Evolutionary conservation across 208 protist genomes (phyloP), one percentile per base, ranked within the genome.

Genomic region (Naegleria fowleri): DNA sequence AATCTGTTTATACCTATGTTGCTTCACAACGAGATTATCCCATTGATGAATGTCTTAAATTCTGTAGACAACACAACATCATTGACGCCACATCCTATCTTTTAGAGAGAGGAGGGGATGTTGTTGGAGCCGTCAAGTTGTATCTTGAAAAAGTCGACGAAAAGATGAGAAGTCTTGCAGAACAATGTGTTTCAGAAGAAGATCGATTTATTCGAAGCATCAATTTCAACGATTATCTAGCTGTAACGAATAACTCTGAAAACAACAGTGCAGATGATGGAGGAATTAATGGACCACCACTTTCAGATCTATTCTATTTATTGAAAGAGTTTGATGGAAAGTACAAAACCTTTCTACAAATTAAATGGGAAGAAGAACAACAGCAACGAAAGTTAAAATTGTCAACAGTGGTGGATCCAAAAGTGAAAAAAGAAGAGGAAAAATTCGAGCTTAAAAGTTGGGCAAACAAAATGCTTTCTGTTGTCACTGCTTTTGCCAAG

Each of bases 71-170:
- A 29, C 51, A 89, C 40, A 67, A 38, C 29, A 89, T 89, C 40
- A n/a, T 89, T 6, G 86, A 89, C 41, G 86, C 48, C 2, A 41
- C n/a, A 1, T 16, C 11, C 41, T 89, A 67, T 40, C 4, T 89
- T 0, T 67, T 89, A 39, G 86, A 89, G 40, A 33, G 86, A 41
- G 29, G 22, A 67, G 86, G 86, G 22, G 86, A 89, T 89, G 48
- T 89, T 52, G 33, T 40, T 52, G 51, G 48, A 6, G 86, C 86
- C 29, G 29, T 89, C 40, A 41, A 67, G 29, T 40, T 89, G 15
- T 89, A 58, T 67, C 40, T 89, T 11, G 41, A 58, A 41, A 52
- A 38, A 13, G 19, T 89, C 0, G 41, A 67, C 38, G 29, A 67
- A 38, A 59, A 89, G 19, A 36, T 36, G 29, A 79, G 29, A 36